Conservation (phyloP, 441 rosid genomes). For the Bruguiera hainesii region DNA sequence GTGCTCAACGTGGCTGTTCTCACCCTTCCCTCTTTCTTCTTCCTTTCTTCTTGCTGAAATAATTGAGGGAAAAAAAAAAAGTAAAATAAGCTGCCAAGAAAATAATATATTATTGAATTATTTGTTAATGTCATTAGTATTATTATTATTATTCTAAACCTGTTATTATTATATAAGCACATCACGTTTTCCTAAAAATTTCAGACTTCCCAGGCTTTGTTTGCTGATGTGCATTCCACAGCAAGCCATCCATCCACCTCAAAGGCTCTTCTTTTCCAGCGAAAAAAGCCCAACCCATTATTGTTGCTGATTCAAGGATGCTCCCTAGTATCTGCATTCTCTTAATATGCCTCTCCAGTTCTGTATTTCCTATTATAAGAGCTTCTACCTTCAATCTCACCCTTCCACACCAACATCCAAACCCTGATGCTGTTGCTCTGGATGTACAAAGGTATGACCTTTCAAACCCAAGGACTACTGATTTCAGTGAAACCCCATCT, state of each 20-base stretch:
- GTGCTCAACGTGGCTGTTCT: conserved; percentile 12
- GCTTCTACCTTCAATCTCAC: conserved; percentile 47
- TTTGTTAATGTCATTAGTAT: not conserved
- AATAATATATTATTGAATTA: conserved; percentile 2
- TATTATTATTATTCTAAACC: conserved; percentile 3
- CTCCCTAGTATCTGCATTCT: conserved; percentile 45
- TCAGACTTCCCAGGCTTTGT: conserved; percentile 18
- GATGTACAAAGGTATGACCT: conserved; percentile 61
- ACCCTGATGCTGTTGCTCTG: conserved; percentile 70
- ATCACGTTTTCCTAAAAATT: conserved; percentile 25
- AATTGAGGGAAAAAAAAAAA: conserved; percentile 11
- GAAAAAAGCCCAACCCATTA: conserved; percentile 10
- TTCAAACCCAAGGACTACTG: not conserved
- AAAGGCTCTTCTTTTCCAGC: conserved; percentile 13
- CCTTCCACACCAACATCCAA: conserved; percentile 84
- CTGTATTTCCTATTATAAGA: conserved; percentile 17
- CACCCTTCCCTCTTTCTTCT: not conserved
- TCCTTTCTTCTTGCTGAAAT: conserved; percentile 24
- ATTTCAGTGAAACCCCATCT: conserved; percentile 7
- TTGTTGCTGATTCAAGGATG: conserved; percentile 40
- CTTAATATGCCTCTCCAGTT: conserved; percentile 29
- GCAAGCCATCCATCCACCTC: conserved; percentile 5
- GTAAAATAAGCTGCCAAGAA: conserved; percentile 13
- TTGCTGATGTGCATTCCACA: conserved; percentile 12
- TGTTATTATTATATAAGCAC: conserved; percentile 33